Evolutionary conservation across 108 stramenopile species (phyloP).

Genomic region (Nitzschia sp.): DNA sequence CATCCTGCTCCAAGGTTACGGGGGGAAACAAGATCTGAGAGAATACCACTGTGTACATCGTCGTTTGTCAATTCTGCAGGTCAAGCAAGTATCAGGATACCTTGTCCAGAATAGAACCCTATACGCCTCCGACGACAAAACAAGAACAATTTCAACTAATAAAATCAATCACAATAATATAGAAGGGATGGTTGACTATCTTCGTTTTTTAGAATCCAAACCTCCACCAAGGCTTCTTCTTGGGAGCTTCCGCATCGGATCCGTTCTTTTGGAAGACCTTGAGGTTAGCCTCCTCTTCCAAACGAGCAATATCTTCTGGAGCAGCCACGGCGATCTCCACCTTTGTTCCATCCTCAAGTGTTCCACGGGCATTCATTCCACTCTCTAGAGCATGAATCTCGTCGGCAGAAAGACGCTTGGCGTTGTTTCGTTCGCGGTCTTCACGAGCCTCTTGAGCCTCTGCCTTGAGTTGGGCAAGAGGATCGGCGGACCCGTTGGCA

Average conservation of each 20-base stretch:
- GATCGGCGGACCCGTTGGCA: constrained; percentile 18
- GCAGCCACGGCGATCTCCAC: constrained; percentile 32
- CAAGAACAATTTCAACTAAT: too few relatives aligned
- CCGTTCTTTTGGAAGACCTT: constrained; percentile 13
- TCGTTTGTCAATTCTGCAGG: too few relatives aligned
- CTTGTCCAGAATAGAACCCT: too few relatives aligned
- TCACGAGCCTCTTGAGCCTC: constrained; percentile 37
- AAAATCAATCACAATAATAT: too few relatives aligned
- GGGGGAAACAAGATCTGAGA: too few relatives aligned
- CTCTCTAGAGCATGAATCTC: constrained; percentile 43
- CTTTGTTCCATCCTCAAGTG: not conserved
- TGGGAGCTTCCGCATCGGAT: not conserved
- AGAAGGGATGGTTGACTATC: too few relatives aligned
- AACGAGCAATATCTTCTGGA: constrained; percentile 31
- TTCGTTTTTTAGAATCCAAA: constrained; percentile 36
- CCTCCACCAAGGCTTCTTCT: constrained; percentile 42
- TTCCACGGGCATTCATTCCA: constrained; percentile 18
- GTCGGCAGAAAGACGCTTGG: constrained; percentile 18
- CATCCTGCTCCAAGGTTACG: too few relatives aligned
- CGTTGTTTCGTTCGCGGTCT: constrained; percentile 3
- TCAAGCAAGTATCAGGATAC: too few relatives aligned
- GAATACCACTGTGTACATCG: too few relatives aligned
- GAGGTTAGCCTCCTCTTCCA: constrained; percentile 32
- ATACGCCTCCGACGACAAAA: too few relatives aligned
- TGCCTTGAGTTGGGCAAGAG: constrained; percentile 39